Conservation (phyloP, 2,329 filamentous ascomycete genomes). For the Xylaria polymorpha region DNA sequence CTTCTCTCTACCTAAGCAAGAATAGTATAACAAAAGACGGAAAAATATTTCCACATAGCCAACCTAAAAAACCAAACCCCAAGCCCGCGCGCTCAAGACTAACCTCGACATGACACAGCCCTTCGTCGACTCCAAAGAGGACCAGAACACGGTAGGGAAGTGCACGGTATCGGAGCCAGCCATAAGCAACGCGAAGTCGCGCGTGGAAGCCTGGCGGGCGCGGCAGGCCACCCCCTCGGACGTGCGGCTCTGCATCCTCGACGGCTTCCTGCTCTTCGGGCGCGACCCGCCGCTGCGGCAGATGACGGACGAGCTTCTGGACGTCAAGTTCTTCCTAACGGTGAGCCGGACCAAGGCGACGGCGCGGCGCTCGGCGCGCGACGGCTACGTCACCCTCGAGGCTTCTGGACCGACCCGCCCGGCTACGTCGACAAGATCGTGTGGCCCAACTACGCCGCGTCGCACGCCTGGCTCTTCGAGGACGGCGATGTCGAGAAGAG, state of each 20-base stretch:
- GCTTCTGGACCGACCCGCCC: slow-evolving; percentile 95
- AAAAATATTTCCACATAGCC: not conserved
- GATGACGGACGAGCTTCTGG: slow-evolving; percentile 69
- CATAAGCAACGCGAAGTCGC: slow-evolving; percentile 60
- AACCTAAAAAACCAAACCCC: not conserved
- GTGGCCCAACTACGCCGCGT: slow-evolving; percentile 91
- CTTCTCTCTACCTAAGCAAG: not conserved
- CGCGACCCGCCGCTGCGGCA: slow-evolving; percentile 53
- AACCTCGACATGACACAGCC: slow-evolving; percentile 52
- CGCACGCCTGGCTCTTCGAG: slow-evolving; percentile 85
- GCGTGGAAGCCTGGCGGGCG: slow-evolving; percentile 61
- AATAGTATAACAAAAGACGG: not conserved
- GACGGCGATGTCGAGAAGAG: slow-evolving; percentile 71
- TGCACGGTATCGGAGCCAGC: slow-evolving; percentile 63
- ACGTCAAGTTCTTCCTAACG: slow-evolving; percentile 82
- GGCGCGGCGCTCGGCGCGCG: slow-evolving; percentile 72
- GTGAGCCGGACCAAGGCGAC: slow-evolving; percentile 74
- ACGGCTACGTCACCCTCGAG: slow-evolving; percentile 83
- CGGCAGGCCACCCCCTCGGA: slow-evolving; percentile 54
- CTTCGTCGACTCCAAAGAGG: slow-evolving; percentile 67
- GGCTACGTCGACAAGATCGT: slow-evolving; percentile 95
- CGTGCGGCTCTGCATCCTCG: slow-evolving; percentile 76
- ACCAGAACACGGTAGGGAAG: slow-evolving; percentile 69
- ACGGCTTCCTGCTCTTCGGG: slow-evolving; percentile 87
- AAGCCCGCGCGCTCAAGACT: slow-evolving; percentile 17